These are phyloP conservation scores for Aegilops sharonensis DNA, from an alignment of 176 grass and related monocot species.

Conservation along the genomic window DNA sequence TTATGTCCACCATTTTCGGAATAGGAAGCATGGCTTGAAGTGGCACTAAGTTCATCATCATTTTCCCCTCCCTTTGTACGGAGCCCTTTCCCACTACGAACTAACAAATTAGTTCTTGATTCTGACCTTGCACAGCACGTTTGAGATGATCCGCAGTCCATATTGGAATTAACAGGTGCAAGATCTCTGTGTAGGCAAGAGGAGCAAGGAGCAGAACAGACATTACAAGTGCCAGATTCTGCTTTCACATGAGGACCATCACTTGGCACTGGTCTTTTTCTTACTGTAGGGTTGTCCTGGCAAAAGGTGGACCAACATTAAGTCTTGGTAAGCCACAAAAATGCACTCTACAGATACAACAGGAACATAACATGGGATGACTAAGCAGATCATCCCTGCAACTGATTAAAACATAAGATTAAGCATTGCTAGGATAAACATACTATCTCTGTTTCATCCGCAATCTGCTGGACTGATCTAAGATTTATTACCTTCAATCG, in stretches of 20 bases:
- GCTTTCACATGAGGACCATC: slow-evolving; percentile 28
- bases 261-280: slow-evolving; percentile 34
- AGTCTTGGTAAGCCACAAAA: neutral
- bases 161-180: slow-evolving; percentile 36
- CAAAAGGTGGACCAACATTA: slow-evolving; percentile 23
- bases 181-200: slow-evolving; percentile 62
- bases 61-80: slow-evolving; percentile 35
- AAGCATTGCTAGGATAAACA: neutral
- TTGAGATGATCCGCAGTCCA: slow-evolving; percentile 61
- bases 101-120: slow-evolving; percentile 41
- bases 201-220: slow-evolving; percentile 74
- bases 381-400: neutral
- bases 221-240: slow-evolving; percentile 76
- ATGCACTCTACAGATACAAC: neutral
- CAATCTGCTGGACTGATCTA: neutral
- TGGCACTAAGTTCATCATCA: slow-evolving; percentile 59
- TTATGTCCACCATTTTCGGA: slow-evolving; percentile 65
- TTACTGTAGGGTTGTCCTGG: slow-evolving; percentile 37
- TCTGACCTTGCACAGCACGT: slow-evolving; percentile 49
- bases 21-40: slow-evolving; percentile 62
- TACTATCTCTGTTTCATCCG: neutral
- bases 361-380: slow-evolving; percentile 5
- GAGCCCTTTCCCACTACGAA: slow-evolving; percentile 32
- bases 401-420: neutral
- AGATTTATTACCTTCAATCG: neutral